Evolutionary conservation across 129 eudicot species (phyloP), one percentile per base, ranked within the genome.

Genomic region (Erigeron canadensis): DNA sequence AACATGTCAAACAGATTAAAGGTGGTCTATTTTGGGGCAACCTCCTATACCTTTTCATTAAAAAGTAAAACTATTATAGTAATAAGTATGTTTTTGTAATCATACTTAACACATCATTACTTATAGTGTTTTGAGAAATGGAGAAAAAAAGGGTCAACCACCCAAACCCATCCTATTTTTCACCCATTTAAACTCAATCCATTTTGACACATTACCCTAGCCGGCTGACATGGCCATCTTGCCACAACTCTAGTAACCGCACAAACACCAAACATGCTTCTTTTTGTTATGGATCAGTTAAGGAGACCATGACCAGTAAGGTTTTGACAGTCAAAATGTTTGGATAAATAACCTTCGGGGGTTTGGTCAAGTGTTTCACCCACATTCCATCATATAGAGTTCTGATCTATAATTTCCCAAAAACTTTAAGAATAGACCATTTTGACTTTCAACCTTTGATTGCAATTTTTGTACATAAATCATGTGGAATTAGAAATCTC

Each of bases 181-280:
- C 7, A 37, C 7, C 1, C 58, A 50, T 18, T 38, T 38, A 15
- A 22, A 51, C 48, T 28, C 21, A 51, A 51, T 48, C 46, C 42
- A 8, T 10, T 51, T 69, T 37, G 39, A 15, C 48, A 23, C 48
- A 9, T 51, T 41, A 43, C 48, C 41, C 63, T 5, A 51, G 38
- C 62, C 15, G 43, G 62, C 58, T 38, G 6, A 51, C 48, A 46
- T 18, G 61, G 22, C 50, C 40, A 22, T 40, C n/a, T 37, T 69
- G 47, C 62, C 73, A 51, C 73, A 51, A 10, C 46, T 50, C 59
- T 50, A 50, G 56, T 50, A 50, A 13, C 15, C 56, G 21, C 56
- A 50, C 21, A 50, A 50, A 50, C 56, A 13, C 9, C 21, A 5
- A 50, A 50, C 56, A 50, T 8, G 56, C 16, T 50, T 50, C 5